Percentiles rank a stretch among this genome's conserved stretches.
phyloP scores from a whole-genome alignment of 768 basidiomycete species.

The Rickenella mellea region DNA sequence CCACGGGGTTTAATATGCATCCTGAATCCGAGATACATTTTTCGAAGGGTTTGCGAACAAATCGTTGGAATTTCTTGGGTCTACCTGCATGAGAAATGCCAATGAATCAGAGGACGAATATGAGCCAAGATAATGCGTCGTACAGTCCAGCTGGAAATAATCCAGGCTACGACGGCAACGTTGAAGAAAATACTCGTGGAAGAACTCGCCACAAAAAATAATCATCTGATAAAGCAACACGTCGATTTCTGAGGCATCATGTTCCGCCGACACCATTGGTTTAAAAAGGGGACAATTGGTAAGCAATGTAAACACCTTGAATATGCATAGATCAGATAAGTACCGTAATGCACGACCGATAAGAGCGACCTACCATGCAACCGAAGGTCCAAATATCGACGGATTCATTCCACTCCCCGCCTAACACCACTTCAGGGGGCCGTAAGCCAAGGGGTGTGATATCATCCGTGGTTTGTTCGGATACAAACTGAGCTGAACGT shows the following conservation, averaged over 20 bases:
- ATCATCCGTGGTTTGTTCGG: neutral
- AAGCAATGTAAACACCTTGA: slow-evolving; percentile 3
- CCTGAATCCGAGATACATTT: too few species aligned
- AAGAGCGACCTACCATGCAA: slow-evolving; percentile 4
- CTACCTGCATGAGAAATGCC: too few species aligned
- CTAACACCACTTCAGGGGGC: neutral
- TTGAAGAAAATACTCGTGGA: neutral
- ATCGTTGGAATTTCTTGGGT: too few species aligned
- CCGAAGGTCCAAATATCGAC: slow-evolving; percentile 1
- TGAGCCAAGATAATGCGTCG: too few species aligned
- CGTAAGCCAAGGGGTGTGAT: neutral
- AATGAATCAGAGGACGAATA: too few species aligned
- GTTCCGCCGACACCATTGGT: neutral
- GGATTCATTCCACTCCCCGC: neutral
- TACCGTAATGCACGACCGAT: slow-evolving; percentile 8
- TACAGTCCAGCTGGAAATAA: too few species aligned
- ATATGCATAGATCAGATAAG: neutral
- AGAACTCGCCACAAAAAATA: slow-evolving; percentile 3
- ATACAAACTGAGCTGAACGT: neutral
- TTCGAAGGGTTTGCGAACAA: too few species aligned
- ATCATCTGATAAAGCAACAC: slow-evolving; percentile 6
- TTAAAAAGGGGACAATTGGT: slow-evolving; percentile 3
- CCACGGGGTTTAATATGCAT: too few species aligned
- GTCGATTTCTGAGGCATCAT: neutral
- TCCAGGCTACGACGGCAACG: slow-evolving; percentile 2